Evolutionary conservation across 116 monocot species (phyloP), one percentile per base, ranked within the genome.

Genomic region (Papilionanthe hybrid): DNA sequence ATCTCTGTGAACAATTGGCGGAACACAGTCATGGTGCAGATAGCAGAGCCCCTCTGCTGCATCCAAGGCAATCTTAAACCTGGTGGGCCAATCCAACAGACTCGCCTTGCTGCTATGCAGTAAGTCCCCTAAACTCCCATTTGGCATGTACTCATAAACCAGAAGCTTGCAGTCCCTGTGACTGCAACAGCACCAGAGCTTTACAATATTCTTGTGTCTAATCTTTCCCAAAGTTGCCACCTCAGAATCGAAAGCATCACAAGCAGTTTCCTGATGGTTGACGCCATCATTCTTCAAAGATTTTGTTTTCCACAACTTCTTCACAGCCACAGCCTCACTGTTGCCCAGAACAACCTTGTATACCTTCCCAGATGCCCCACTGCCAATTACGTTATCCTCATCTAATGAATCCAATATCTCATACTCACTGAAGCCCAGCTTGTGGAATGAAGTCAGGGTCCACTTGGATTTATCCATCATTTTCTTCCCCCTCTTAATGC

Each of bases 151-250:
- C 77, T 93, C 91, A 43, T 91, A 93, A 50, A 89, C 89, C 53
- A 90, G 78, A 3, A 93, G 81, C 63, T 88, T 93, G 77, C 82
- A 84, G 42, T 93, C 87, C 75, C 84, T 82, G 55, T 88, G 86
- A 8, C 75, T 81, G 83, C 93, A 93, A 55, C 81, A 87, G 19
- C 91, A 91, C 81, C 81, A 88, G 7, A 88, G 77, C 80, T 82
- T 88, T 55, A 88, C 85, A 18, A 88, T 88, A 55, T 82, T 88
- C 75, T 89, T 86, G 79, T 94, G 93, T 42, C 94, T 69, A 29
- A 94, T 90, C 82, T 88, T 94, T 0, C 94, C 94, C n/a, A 94
- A 81, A 56, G 94, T 94, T 4, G 83, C 79, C 15, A 94, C 89
- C 82, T 94, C 94, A 0, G 94, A 86, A 28, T 89, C 85, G 37